A percentile compares a stretch with the other conserved stretches of the same genome.
phyloP scores from a whole-genome alignment of 1,284 basidiomycete genomes.

The Apiotrichum sp. region DNA sequence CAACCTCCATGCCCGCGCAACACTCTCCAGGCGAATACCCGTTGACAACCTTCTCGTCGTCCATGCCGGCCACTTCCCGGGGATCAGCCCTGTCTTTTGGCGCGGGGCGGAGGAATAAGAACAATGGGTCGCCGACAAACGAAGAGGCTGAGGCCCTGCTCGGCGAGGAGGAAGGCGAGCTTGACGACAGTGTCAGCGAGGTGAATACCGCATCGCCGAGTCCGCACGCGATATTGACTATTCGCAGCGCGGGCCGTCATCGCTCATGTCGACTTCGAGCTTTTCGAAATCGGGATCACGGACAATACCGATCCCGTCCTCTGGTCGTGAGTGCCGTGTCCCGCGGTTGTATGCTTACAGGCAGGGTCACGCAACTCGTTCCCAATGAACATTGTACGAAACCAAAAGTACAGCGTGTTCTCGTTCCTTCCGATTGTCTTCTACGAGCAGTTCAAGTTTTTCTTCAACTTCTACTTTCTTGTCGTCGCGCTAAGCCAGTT shows the following conservation, averaged over 20 bases:
- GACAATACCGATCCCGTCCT: background rate
- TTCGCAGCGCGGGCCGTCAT: too few relatives aligned
- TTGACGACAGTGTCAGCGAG: background rate
- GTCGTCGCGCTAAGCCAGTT: slow-evolving; percentile 95
- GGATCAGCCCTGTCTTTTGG: background rate
- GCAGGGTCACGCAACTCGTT: slow-evolving; percentile 21
- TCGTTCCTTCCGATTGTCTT: slow-evolving; percentile 94
- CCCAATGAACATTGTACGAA: slow-evolving; percentile 79
- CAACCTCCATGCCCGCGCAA: slow-evolving; percentile 1
- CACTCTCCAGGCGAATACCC: slow-evolving; percentile 1
- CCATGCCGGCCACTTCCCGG: background rate
- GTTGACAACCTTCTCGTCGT: background rate
- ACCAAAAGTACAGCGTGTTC: slow-evolving; percentile 95
- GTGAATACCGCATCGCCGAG: background rate
- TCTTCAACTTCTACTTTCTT: slow-evolving; percentile 99
- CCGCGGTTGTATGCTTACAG: too few relatives aligned
- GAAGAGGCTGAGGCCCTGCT: slow-evolving; percentile 8
- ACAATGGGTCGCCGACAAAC: background rate
- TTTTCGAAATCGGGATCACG: background rate
- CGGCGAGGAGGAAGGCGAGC: background rate
- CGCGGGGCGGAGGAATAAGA: background rate
- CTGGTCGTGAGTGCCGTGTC: too few relatives aligned
- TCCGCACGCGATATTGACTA: too few relatives aligned
- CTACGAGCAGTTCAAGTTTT: slow-evolving; percentile 99
- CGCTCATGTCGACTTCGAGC: background rate